phyloP scores from a whole-genome alignment of 306 rosid genomes.

The Ormosia emarginata region DNA sequence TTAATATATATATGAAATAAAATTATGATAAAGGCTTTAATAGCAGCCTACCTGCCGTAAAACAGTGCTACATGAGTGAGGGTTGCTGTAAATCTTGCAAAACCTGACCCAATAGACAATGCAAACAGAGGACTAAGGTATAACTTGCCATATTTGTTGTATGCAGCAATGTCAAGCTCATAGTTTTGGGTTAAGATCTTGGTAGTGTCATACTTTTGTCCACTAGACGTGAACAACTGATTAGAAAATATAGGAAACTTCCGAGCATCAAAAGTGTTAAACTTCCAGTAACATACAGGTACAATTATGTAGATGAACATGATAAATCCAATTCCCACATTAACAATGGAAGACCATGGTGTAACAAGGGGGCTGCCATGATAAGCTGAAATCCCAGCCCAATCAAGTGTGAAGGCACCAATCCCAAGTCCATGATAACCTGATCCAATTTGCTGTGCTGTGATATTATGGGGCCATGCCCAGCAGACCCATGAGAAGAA shows the following conservation, averaged over 20 bases:
- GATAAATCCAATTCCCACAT: conserved; percentile 83
- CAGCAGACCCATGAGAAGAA: conserved; percentile 99
- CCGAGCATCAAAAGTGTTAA: conserved; percentile 79
- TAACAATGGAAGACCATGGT: conserved; percentile 89
- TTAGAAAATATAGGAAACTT: conserved; percentile 95
- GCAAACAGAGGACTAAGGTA: conserved; percentile 99
- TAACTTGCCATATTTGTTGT: conserved; percentile 78
- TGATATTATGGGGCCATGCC: conserved; percentile 87
- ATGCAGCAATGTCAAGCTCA: conserved; percentile 70
- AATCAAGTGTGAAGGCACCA: conserved; percentile 92
- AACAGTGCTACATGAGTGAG: conserved; percentile 94
- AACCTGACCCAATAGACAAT: conserved; percentile 90
- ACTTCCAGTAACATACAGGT: conserved; percentile 94
- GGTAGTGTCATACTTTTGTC: conserved; percentile 79
- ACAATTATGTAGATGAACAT: conserved; percentile 88
- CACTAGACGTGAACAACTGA: conserved; percentile 63
- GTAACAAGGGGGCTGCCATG: conserved; percentile 96
- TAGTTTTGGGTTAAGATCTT: conserved; percentile 66
- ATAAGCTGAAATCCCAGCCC: conserved; percentile 98
- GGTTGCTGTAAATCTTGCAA: conserved; percentile 89
- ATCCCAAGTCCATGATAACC: conserved; percentile 84
- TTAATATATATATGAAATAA: neutral
- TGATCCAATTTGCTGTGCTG: conserved; percentile 95
- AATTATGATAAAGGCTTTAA: neutral
- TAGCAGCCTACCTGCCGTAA: conserved; percentile 68